Evolutionary conservation across 495 filamentous ascomycete genomes (phyloP).

Genomic region (Polyplosphaeria fusca): DNA sequence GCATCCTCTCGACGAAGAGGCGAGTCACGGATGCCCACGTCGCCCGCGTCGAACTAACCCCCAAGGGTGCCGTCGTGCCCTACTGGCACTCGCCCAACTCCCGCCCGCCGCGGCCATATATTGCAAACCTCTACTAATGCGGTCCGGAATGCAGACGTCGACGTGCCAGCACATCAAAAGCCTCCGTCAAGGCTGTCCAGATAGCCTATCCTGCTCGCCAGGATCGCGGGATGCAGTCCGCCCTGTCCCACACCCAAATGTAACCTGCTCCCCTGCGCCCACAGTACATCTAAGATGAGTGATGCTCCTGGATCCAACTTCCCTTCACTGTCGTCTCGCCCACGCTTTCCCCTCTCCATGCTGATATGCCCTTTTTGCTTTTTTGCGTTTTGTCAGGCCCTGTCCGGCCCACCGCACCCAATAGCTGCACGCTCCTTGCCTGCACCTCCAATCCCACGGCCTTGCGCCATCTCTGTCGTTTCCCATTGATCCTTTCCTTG

Average conservation of each 20-base stretch:
- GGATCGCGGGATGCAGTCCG: conserved; percentile 10
- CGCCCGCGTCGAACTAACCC: conserved; percentile 24
- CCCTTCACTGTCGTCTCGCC: conserved; percentile 29
- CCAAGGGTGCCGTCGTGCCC: conserved; percentile 30
- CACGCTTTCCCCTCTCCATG: conserved; percentile 19
- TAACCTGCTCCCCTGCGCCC: conserved; percentile 12
- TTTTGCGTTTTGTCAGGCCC: conserved; percentile 24
- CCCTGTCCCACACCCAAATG: conserved; percentile 18
- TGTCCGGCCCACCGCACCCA: conserved; percentile 10
- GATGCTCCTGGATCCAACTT: conserved; percentile 27
- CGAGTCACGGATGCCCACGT: conserved; percentile 29
- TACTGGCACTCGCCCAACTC: conserved; percentile 30
- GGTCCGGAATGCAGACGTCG: conserved; percentile 29
- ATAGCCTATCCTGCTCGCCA: conserved; percentile 29
- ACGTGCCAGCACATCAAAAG: conserved; percentile 35
- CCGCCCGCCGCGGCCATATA: conserved; percentile 25
- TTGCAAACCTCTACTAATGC: conserved; percentile 31
- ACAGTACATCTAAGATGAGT: conserved; percentile 31
- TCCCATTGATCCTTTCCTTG: conserved; percentile 24
- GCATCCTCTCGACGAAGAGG: conserved; percentile 15
- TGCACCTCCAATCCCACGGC: conserved; percentile 17
- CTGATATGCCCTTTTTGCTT: conserved; percentile 34
- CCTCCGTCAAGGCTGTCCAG: conserved; percentile 16
- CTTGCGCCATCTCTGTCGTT: conserved; percentile 25
- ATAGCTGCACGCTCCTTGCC: conserved; percentile 15